Conservation (phyloP, 2,329 filamentous ascomycete genomes). For the Venturia oleaginea region DNA sequence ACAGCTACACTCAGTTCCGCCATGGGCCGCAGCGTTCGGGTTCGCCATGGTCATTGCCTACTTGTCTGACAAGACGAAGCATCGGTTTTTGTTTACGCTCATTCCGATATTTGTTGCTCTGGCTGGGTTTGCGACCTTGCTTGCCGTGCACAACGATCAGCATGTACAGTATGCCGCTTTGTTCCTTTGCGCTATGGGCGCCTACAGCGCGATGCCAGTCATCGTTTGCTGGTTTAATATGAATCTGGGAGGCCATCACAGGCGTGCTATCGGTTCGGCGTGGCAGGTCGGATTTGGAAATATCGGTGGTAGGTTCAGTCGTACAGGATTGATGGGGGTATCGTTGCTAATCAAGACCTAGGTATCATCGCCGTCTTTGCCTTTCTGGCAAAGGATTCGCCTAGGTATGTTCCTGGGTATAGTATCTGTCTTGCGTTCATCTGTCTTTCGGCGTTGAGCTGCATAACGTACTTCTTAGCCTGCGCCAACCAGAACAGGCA, state of each 20-base stretch:
- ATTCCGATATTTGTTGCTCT: conserved; percentile 61
- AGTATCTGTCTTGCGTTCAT: conserved; percentile 68
- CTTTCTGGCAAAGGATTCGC: conserved; percentile 51
- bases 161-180: conserved; percentile 66
- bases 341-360: conserved; percentile 31
- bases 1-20: conserved; percentile 45
- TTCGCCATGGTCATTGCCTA: conserved; percentile 69
- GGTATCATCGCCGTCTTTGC: conserved; percentile 45
- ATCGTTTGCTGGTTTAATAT: conserved; percentile 52
- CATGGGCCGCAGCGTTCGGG: conserved; percentile 65
- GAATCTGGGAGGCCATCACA: conserved; percentile 44
- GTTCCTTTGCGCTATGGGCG: conserved; percentile 71
- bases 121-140: conserved; percentile 64
- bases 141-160: conserved; percentile 53
- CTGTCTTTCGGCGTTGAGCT: conserved; percentile 54
- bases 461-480: conserved; percentile 49
- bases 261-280: conserved; percentile 38
- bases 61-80: conserved; percentile 59
- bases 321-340: not conserved
- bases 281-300: conserved; percentile 29
- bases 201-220: conserved; percentile 83
- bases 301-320: conserved; percentile 2
- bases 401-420: conserved; percentile 63
- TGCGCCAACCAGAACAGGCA: conserved; percentile 53
- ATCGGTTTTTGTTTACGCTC: conserved; percentile 67